Evolutionary conservation across 306 rosid species (phyloP), one percentile per base, ranked within the genome.

Genomic region (Medicago arabica): DNA sequence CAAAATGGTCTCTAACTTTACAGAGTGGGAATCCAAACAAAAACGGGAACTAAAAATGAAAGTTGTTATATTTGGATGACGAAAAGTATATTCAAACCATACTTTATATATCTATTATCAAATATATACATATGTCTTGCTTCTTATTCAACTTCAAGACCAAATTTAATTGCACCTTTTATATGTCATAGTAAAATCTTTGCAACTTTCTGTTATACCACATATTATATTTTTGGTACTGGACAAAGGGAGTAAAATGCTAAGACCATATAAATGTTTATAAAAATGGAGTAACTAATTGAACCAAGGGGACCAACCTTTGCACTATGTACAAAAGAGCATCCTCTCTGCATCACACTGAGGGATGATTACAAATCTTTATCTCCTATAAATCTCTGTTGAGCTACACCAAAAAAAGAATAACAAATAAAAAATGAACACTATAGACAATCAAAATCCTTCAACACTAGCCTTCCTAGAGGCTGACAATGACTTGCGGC

Each of bases 311-410:
- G 6, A 12, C 55, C 72, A 21, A 67, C 57, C 72, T 67, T 44
- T 67, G 72, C 72, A 67, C 72, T 67, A 43, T 44, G 55, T 14
- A 67, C 72, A 67, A 67, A 67, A 67, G 72, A 67, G 47, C 40
- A 67, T 67, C 57, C 54, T 21, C 72, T 67, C 55, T 21, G 57
- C 39, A 67, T 44, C 72, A 67, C 57, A 67, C 72, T 13, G 19
- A 67, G 55, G 72, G 72, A 67, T 67, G 72, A 7, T 31, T 61
- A 61, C 53, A 67, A 67, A 67, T 67, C 72, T 67, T 67, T 44
- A 44, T 44, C 72, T 67, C 72, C 72, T 67, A 67, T 67, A 67
- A 67, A 66, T 12, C 47, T 66, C 16, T 66, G 53, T 43, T 66
- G 71, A 66, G 14, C 71, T 21, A 41, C 51, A 41, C 71, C 23